phyloP scores from a whole-genome alignment of 805 yeast genomes.

The Cyberlindnera nakhonratchasimensis region DNA sequence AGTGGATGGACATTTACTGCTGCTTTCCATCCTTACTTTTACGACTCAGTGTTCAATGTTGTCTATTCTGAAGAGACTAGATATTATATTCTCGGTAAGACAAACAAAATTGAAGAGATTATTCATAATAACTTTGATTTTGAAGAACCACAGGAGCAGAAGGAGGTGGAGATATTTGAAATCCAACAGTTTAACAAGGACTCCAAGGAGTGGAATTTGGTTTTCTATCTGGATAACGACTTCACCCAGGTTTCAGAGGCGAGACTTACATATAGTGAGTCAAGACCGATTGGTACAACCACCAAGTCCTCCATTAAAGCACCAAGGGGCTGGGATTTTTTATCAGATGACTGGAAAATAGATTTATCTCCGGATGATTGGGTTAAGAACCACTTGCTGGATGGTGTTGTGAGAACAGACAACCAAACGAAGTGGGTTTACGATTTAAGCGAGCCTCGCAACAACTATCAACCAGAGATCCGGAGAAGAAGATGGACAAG shows the following conservation, averaged over 20 bases:
- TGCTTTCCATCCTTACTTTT: constrained; percentile 51
- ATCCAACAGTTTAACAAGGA: constrained; percentile 50
- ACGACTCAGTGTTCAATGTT: constrained; percentile 43
- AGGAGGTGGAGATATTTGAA: constrained; percentile 64
- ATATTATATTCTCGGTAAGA: constrained; percentile 42
- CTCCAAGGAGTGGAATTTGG: constrained; percentile 58
- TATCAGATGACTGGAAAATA: constrained; percentile 51
- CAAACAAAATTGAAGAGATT: constrained; percentile 46
- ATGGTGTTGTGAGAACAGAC: constrained; percentile 57
- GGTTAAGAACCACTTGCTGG: constrained; percentile 51
- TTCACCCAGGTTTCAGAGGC: constrained; percentile 47
- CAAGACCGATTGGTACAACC: neutral
- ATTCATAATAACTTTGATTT: constrained; percentile 38
- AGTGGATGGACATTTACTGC: constrained; percentile 48
- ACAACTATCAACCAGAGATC: constrained; percentile 34
- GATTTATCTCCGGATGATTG: constrained; percentile 64
- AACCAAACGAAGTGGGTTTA: constrained; percentile 84
- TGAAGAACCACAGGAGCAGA: constrained; percentile 40
- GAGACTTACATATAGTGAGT: constrained; percentile 22
- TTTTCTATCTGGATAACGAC: constrained; percentile 54
- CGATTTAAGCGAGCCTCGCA: constrained; percentile 39
- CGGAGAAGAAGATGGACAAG: constrained; percentile 72
- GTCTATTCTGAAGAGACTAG: constrained; percentile 66
- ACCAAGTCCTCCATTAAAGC: constrained; percentile 39
- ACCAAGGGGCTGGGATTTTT: constrained; percentile 59